Conservation (phyloP, 169 alveolate genomes). For the Plasmodium gonderi region DNA sequence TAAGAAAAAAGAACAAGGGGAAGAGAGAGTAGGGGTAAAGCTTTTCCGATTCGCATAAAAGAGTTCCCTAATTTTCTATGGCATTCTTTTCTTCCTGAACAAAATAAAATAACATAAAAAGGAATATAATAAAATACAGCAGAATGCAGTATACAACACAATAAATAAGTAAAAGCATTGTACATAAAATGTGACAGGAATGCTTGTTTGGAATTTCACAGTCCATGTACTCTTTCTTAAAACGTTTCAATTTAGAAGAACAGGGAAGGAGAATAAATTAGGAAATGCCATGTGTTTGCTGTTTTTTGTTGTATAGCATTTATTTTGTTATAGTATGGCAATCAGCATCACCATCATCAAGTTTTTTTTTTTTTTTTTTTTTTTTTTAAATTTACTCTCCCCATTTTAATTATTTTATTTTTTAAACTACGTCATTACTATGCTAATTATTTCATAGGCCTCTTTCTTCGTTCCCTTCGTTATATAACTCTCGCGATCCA, state of each 20-base stretch:
- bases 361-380: not conserved
- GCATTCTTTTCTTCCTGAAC: conserved; percentile 67
- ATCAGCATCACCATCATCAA: not conserved
- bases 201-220: no score
- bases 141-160: no score
- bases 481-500: conserved; percentile 65
- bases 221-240: no score
- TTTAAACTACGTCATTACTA: not conserved
- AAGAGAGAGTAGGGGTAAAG: not conserved
- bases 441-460: conserved; percentile 71
- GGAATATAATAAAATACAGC: no score
- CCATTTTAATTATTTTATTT: conserved; percentile 2
- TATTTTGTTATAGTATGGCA: not conserved
- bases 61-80: conserved; percentile 43
- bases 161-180: no score
- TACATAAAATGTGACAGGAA: no score
- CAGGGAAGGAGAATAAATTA: no score
- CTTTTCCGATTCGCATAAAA: not conserved
- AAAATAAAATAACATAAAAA: not conserved
- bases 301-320: not conserved
- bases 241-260: no score
- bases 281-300: no score
- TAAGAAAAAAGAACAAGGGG: not conserved
- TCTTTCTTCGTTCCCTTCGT: conserved; percentile 65
- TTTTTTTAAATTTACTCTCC: not conserved